phyloP scores from a whole-genome alignment of 331 rosid genomes.

The Acacia concinna region DNA sequence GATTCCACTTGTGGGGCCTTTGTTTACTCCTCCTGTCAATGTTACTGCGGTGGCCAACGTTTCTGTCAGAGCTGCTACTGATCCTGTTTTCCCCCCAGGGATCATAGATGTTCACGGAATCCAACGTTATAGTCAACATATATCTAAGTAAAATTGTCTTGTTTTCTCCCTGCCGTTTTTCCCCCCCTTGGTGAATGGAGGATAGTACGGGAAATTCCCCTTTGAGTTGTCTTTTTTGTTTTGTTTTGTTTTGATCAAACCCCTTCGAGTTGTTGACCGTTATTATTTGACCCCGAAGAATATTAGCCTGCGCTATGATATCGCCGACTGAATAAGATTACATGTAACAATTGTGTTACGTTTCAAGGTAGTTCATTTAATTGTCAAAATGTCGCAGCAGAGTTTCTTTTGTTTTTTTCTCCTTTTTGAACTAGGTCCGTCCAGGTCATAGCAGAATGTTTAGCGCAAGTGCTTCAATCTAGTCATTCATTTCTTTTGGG shows the following conservation, averaged over 20 bases:
- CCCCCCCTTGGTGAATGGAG: constrained; percentile 27
- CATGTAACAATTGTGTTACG: constrained; percentile 15
- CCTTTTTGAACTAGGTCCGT: no score
- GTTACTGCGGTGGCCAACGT: constrained; percentile 80
- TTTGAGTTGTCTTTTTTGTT: neutral
- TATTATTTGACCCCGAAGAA: constrained; percentile 25
- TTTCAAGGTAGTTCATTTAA: constrained; percentile 10
- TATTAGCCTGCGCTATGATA: constrained; percentile 6
- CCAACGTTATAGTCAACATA: constrained; percentile 71
- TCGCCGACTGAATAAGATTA: constrained; percentile 28
- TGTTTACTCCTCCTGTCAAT: constrained; percentile 83
- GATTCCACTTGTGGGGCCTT: constrained; percentile 85
- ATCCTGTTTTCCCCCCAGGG: constrained; percentile 92
- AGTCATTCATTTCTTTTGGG: neutral
- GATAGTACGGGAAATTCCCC: constrained; percentile 32
- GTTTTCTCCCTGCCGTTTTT: constrained; percentile 6
- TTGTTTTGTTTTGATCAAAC: no score
- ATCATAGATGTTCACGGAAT: constrained; percentile 74
- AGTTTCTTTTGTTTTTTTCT: neutral
- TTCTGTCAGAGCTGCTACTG: constrained; percentile 91
- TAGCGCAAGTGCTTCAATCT: neutral
- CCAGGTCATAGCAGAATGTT: no score
- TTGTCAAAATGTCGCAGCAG: neutral
- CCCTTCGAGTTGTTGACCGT: constrained; percentile 10
- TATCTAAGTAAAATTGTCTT: constrained; percentile 39